phyloP scores from a whole-genome alignment of 2,329 filamentous ascomycete species.

The Apiospora kogelbergensis region DNA sequence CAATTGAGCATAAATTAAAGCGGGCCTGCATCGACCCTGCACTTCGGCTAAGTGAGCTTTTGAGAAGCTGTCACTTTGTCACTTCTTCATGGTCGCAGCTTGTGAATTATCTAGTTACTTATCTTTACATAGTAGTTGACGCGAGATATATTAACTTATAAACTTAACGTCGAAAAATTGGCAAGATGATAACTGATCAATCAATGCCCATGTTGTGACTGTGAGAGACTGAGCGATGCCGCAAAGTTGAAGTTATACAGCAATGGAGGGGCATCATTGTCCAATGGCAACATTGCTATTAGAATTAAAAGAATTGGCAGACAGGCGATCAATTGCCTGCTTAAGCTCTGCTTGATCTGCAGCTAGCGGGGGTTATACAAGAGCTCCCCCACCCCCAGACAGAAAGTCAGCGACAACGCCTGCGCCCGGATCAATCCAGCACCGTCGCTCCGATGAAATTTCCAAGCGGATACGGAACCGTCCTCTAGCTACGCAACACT shows the following conservation, averaged over 20 bases:
- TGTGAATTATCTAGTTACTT: neutral
- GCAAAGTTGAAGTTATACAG: too few relatives aligned
- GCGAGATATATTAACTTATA: neutral
- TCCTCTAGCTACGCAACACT: neutral
- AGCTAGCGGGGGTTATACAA: neutral
- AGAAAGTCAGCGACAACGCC: too few relatives aligned
- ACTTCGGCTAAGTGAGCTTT: neutral
- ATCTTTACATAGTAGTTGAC: neutral
- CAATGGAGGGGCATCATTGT: neutral
- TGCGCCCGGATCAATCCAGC: neutral
- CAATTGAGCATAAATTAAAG: neutral
- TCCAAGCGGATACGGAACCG: neutral
- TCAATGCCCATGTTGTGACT: neutral
- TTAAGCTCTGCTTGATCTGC: neutral
- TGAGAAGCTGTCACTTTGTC: neutral
- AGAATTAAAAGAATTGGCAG: neutral
- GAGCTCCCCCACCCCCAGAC: neutral
- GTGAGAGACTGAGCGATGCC: neutral
- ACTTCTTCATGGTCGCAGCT: neutral
- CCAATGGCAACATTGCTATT: neutral
- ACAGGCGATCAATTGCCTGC: neutral
- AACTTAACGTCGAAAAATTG: too few relatives aligned
- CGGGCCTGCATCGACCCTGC: neutral
- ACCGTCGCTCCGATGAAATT: neutral
- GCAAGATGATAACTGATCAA: neutral